Base-by-base conservation (phyloP, 1,139 yeast species). In the Blastobotrys apis region DNA sequence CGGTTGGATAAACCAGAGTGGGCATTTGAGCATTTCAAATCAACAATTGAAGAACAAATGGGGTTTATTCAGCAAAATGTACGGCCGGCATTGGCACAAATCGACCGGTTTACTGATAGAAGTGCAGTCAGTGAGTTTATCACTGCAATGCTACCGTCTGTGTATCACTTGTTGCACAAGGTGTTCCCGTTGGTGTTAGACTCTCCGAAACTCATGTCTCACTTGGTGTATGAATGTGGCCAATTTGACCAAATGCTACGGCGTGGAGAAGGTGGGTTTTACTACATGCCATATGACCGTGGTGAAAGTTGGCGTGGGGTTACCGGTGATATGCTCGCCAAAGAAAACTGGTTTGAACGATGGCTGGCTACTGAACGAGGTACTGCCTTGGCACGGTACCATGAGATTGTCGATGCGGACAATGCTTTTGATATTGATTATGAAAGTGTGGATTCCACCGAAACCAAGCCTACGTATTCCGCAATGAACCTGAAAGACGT, bases 1-100 rank as follows among this genome's bases (percentile, higher is more conserved):
- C 73, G 81, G 47, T 63, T 80, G 30, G 83, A 84, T 45, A 81
- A 80, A 56, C 95, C 95, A 0, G 95, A 86, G 60, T 81, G 90
- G 82, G 78, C 82, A n/a, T 72, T 82, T 48, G 69, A 68, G 25
- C 85, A 75, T 54, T 61, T 78, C 17, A 71, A 74, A 47, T 72
- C 73, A 15, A 75, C 78, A 45, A 53, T 84, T 17, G 67, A 68
- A 13, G 71, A 75, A 39, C 70, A 77, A 53, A 47, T 67, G 32
- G 54, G 64, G 20, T 56, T 68, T 39, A 56, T 80, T 48, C 66
- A 68, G 43, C 62, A 64, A n/a, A 45, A 61, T 15, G 66, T 72
- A 27, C 65, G 66, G 47, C 49, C 57, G 1, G 54, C 66, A 2
- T 52, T 61, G 6, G 54, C 58, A 2, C 47, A 55, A 2, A 56